These are phyloP conservation scores for Neofusicoccum sp. DNA, from an alignment of 2,329 filamentous ascomycete genomes.

Conservation along the genomic window DNA sequence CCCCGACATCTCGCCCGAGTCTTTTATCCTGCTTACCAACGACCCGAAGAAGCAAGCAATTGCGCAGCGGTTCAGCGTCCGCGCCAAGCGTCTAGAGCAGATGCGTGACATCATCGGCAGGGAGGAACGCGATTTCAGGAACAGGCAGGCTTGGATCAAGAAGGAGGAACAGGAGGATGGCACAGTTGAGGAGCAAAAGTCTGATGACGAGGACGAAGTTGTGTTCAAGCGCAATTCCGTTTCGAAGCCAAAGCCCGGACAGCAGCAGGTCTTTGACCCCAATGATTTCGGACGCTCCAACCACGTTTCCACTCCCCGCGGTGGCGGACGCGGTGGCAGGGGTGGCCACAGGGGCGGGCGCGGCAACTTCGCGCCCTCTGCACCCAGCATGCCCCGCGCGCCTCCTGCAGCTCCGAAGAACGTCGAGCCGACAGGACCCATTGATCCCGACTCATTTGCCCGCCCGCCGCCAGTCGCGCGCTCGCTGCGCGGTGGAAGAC, in stretches of 20 bases:
- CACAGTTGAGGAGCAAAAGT: not conserved
- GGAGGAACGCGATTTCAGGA: constrained; percentile 49
- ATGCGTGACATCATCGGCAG: constrained; percentile 49
- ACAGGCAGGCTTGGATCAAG: constrained; percentile 38
- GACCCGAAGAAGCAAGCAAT: constrained; percentile 46
- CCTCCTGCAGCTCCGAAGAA: constrained; percentile 26
- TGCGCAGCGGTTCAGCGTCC: constrained; percentile 51
- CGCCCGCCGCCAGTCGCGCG: constrained; percentile 33
- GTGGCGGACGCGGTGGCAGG: constrained; percentile 29
- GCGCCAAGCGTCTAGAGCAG: constrained; percentile 50
- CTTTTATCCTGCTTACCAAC: constrained; percentile 53
- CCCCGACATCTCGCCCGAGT: constrained; percentile 47
- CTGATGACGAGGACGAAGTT: constrained; percentile 39
- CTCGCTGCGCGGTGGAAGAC: constrained; percentile 33
- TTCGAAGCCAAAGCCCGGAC: constrained; percentile 26
- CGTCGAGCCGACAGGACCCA: constrained; percentile 27
- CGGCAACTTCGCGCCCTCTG: constrained; percentile 16
- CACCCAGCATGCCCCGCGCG: constrained; percentile 25
- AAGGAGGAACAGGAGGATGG: constrained; percentile 33
- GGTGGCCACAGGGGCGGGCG: constrained; percentile 27
- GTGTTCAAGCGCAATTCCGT: constrained; percentile 29
- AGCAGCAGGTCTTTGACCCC: constrained; percentile 45
- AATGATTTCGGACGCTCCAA: constrained; percentile 47
- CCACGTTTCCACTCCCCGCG: constrained; percentile 17
- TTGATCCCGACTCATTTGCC: constrained; percentile 41